Evolutionary conservation across 2,329 filamentous ascomycete genomes (phyloP), one percentile per base, ranked within the genome.

Genomic region (Pestalotiopsis sp.): DNA sequence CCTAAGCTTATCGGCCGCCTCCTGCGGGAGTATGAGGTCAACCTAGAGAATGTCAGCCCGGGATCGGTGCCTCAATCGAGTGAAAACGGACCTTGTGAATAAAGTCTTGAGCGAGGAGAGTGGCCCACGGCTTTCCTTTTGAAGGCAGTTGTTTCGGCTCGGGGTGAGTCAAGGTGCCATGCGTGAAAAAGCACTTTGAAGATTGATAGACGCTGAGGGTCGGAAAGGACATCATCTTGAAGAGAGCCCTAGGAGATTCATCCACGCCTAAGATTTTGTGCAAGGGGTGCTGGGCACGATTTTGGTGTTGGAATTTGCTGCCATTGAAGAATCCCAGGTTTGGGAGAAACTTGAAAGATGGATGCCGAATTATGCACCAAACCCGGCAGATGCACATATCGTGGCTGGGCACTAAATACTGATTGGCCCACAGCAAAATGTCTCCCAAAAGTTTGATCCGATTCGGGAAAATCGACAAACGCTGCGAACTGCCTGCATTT

Each of bases 41-140:
- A 91, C 79, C 88, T 91, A 39, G 7, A 17, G 4, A n/a, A 11
- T 26, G 22, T 66, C 30, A 11, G 30, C 6, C 3, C 3, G 6
- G 17, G 1, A 14, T n/a, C n/a, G 1, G 1, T 1, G 26, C 17
- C 10, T 61, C n/a, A 13, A 7, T 13, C 59, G 9, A 56, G 24
- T 26, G 3, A 39, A 20, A 9, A 69, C 75, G 66, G 77, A 90
- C 91, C 73, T 89, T 91, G 75, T 95, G 91, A 26, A 91, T 83
- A 75, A 92, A 94, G 48, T 85, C 84, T 64, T 92, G 89, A 1
- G 83, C 81, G 26, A 87, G 78, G 70, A 97, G 86, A 0, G 88
- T 84, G 0, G 88, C 85, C 84, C 95, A 97, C 3, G 94, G 94
- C 73, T 92, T 90, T 74, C 89, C 91, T 75, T 92, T 94, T 5